A percentile compares a stretch with the other conserved stretches of the same genome.
phyloP scores from a whole-genome alignment of 306 rosid genomes.

The Quercus robur region DNA sequence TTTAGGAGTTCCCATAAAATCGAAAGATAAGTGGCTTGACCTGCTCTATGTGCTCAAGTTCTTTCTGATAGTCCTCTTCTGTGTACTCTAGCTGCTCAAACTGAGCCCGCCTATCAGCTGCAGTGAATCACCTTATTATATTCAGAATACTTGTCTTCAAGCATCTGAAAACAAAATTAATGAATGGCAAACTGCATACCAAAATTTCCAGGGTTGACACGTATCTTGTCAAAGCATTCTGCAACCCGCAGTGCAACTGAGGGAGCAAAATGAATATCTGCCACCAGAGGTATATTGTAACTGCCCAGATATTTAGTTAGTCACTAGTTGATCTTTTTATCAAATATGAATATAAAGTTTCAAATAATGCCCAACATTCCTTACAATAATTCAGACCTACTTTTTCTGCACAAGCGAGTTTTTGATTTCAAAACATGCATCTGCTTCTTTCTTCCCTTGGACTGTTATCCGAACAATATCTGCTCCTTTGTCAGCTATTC shows the following conservation, averaged over 20 bases:
- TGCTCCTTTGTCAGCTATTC: slow-evolving; percentile 91
- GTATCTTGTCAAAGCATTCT: slow-evolving; percentile 90
- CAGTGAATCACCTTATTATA: slow-evolving; percentile 27
- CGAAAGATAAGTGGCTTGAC: slow-evolving; percentile 28
- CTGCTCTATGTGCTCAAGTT: slow-evolving; percentile 97
- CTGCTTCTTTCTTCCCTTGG: slow-evolving; percentile 98
- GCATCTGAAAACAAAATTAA: not conserved
- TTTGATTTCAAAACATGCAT: slow-evolving; percentile 91
- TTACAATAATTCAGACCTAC: slow-evolving; percentile 41
- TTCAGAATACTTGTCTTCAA: slow-evolving; percentile 13
- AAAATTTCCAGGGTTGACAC: slow-evolving; percentile 92
- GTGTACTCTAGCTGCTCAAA: slow-evolving; percentile 87
- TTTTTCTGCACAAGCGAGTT: slow-evolving; percentile 91
- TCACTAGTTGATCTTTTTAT: slow-evolving; percentile 10
- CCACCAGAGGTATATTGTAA: slow-evolving; percentile 80
- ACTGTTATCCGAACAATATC: slow-evolving; percentile 92
- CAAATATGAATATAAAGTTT: not conserved
- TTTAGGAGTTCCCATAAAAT: not conserved
- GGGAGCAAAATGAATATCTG: slow-evolving; percentile 93
- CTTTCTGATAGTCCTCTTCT: slow-evolving; percentile 89
- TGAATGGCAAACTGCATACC: slow-evolving; percentile 43
- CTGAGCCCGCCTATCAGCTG: slow-evolving; percentile 99
- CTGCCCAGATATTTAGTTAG: slow-evolving; percentile 39
- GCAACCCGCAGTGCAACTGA: slow-evolving; percentile 80
- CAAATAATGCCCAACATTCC: slow-evolving; percentile 9